Conservation (phyloP, 495 filamentous ascomycete genomes). For the Hyaloscypha hepaticicola region DNA sequence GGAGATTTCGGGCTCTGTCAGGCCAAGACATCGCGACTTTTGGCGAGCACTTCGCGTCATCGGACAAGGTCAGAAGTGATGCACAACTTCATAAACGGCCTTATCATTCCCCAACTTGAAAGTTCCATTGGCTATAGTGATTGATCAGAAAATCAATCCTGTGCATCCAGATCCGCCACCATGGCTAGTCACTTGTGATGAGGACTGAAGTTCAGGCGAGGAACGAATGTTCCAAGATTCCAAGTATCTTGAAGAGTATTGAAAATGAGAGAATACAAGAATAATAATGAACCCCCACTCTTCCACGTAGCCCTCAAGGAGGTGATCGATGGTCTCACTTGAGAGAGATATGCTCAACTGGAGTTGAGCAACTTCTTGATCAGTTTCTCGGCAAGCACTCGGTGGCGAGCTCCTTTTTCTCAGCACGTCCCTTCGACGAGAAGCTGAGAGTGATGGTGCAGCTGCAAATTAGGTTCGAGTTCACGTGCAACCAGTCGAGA, state of each 20-base stretch:
- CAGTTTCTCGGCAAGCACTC: too few species aligned
- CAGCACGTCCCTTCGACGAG: too few species aligned
- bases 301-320: too few species aligned
- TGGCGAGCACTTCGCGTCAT: slow-evolving; percentile 14
- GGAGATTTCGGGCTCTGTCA: not conserved
- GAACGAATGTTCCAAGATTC: not conserved
- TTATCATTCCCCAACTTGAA: not conserved
- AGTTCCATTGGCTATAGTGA: not conserved
- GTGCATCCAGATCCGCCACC: not conserved
- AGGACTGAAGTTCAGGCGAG: not conserved
- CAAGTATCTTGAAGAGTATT: not conserved
- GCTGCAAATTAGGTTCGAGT: too few species aligned
- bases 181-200: not conserved
- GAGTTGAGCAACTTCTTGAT: too few species aligned
- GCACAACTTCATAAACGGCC: not conserved
- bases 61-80: not conserved
- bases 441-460: too few species aligned
- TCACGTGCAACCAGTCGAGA: too few species aligned
- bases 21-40: slow-evolving; percentile 18
- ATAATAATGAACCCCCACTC: too few species aligned
- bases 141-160: not conserved
- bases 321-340: too few species aligned
- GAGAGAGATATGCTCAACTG: too few species aligned
- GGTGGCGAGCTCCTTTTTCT: too few species aligned
- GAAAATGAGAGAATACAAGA: too few species aligned